Evolutionary conservation across 1,284 basidiomycete genomes (phyloP).

Genomic region (Malassezia dermatis): DNA sequence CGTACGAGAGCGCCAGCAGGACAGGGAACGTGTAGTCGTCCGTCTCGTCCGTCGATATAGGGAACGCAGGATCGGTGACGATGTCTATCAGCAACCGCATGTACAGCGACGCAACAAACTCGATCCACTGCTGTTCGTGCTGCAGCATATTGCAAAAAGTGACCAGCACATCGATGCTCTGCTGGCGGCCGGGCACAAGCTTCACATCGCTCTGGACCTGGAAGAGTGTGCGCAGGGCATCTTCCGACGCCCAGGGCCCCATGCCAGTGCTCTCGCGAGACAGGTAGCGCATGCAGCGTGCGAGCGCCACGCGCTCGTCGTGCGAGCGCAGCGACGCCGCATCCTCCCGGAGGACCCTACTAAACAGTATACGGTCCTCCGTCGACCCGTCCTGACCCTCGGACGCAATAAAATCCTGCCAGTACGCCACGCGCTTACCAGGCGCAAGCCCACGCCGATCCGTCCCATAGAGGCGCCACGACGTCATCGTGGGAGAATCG

Average conservation of each 20-base stretch:
- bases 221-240: background rate
- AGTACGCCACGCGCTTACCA: background rate
- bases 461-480: background rate
- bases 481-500: background rate
- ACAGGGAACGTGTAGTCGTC: background rate
- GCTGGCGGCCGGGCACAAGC: background rate
- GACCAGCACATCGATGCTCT: background rate
- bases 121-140: background rate
- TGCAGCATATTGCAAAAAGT: background rate
- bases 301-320: background rate
- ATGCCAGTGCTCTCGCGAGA: background rate
- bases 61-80: background rate
- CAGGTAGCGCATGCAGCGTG: background rate
- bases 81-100: background rate
- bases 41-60: background rate
- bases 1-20: background rate
- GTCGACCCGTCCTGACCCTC: background rate
- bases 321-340: background rate
- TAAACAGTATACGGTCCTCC: background rate
- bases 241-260: background rate
- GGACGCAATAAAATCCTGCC: background rate
- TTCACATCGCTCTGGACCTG: background rate
- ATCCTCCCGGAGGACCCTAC: background rate
- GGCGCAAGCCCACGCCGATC: background rate
- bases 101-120: background rate